Evolutionary conservation across 192 early-diverging fungal species (phyloP), one percentile per base, ranked within the genome.

Genomic region (Glomus cerebriforme): DNA sequence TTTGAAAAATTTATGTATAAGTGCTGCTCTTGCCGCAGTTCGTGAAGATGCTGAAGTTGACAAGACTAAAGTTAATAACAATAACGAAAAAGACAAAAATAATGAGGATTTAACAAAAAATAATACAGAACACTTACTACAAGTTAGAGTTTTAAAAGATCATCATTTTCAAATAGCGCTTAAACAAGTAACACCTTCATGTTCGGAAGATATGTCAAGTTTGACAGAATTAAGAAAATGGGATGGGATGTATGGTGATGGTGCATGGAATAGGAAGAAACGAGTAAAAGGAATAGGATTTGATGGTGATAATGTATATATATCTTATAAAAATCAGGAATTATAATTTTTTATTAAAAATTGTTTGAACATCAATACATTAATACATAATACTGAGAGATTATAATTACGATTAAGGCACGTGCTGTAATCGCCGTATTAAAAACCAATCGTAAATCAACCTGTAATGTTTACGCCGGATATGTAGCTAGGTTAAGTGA

Each of bases 1-100:
- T 82, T 83, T 99, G 71, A 98, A 97, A 84, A 99, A 98, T 80
- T 77, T 99, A 69, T 96, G 95, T 80, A 91, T 99, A 34, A 90
- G 96, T 27, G 94, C 97, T 0, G 96, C 93, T 0, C 83, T 92
- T 35, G 85, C 84, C 2, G 86, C 89, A 7, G 86, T 93, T 37
- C 90, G 90, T 66, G 92, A 93, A 79, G 70, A 86, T 65, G 83
- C 92, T 37, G 85, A 86, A 27, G 80, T 85, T 7, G 88, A 91
- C 64, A 80, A 84, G 19, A 73, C 75, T 6, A 77, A 62, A 35
- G 49, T 54, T 26, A 59, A 79, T 80, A 39, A 19, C 2, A n/a
- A 35, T 79, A 22, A 26, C 10, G 34, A 79, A 71, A 79, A 15
- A 59, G 43, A 58, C 26, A 54, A 22, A 54, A 54, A 19, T 54